A percentile compares a stretch with the other conserved stretches of the same genome.
Conservation (phyloP, 176 grass and related monocot genomes). For the Puccinellia tenuiflora region DNA sequence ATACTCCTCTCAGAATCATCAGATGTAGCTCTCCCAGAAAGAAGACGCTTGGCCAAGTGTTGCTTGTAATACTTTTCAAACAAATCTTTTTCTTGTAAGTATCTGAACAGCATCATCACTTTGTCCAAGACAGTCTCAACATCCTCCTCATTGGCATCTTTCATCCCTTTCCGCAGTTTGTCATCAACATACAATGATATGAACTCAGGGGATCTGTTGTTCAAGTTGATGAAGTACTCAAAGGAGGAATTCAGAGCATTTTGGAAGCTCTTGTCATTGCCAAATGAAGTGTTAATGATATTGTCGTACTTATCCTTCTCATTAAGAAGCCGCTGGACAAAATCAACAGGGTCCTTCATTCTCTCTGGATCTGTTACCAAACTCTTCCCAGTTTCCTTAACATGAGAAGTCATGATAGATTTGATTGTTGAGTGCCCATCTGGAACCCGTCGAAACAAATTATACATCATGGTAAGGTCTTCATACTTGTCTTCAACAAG, state of each 20-base stretch:
- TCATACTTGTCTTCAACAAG: constrained; percentile 15
- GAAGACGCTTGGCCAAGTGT: constrained; percentile 54
- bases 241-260: constrained; percentile 60
- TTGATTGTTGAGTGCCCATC: constrained; percentile 10
- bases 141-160: constrained; percentile 59
- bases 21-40: neutral
- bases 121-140: constrained; percentile 49
- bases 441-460: constrained; percentile 8
- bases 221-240: constrained; percentile 65
- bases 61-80: constrained; percentile 76
- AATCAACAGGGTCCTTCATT: constrained; percentile 18
- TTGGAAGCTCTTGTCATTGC: constrained; percentile 60
- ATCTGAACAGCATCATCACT: constrained; percentile 63
- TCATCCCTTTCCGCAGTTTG: constrained; percentile 55
- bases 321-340: constrained; percentile 36
- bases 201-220: constrained; percentile 60
- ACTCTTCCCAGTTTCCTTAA: constrained; percentile 2
- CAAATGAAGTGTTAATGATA: constrained; percentile 47
- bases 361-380: constrained; percentile 22
- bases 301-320: constrained; percentile 54
- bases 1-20: constrained; percentile 26
- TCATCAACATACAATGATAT: constrained; percentile 69
- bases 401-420: constrained; percentile 4
- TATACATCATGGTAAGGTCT: constrained; percentile 6
- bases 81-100: constrained; percentile 64